These are phyloP conservation scores for Paramecium biaurelia DNA, from an alignment of 73 alveolate species.

Conservation along the genomic window DNA sequence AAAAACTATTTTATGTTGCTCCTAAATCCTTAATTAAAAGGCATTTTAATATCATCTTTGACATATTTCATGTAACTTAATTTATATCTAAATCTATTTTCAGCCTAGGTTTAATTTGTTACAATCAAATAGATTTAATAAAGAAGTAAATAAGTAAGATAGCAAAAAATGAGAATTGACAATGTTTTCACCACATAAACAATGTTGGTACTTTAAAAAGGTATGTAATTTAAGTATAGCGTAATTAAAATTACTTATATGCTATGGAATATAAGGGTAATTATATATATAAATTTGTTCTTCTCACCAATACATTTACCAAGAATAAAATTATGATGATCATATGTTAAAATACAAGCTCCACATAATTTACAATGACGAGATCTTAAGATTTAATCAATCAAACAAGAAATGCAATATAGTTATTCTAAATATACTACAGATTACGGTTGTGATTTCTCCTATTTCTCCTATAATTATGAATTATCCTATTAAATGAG, in stretches of 20 bases:
- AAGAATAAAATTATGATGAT: not conserved
- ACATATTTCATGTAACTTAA: conserved; percentile 16
- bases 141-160: not conserved
- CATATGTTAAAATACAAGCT: not conserved
- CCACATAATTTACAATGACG: not conserved
- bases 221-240: not conserved
- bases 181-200: not conserved
- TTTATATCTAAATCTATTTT: not conserved
- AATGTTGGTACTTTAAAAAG: not conserved
- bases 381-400: not conserved
- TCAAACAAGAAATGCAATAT: not conserved
- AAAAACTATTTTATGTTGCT: not conserved
- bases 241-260: not conserved
- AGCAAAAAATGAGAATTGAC: not conserved
- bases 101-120: conserved; percentile 27
- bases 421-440: not conserved
- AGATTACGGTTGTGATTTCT: not conserved
- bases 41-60: not conserved
- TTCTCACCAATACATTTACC: conserved; percentile 23
- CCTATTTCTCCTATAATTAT: not conserved
- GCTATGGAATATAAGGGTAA: not conserved
- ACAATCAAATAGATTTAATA: not conserved
- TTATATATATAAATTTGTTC: not conserved
- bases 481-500: not conserved
- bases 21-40: not conserved